These are phyloP conservation scores for Ramaria rubella DNA, from an alignment of 768 basidiomycete species.

Conservation along the genomic window DNA sequence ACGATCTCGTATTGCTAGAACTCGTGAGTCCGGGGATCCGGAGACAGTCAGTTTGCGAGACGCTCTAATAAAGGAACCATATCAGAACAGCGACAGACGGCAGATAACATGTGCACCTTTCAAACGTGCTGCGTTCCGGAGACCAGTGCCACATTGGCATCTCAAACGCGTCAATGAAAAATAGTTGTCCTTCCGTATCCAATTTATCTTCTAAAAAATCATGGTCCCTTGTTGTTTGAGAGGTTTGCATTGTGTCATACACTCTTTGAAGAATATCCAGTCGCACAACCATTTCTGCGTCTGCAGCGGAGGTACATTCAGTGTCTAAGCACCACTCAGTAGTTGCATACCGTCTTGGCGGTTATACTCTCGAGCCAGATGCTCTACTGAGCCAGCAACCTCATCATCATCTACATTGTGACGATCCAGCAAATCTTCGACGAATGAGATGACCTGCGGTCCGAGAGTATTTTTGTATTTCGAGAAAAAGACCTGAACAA, in stretches of 20 bases:
- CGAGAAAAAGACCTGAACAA: conserved; percentile 57
- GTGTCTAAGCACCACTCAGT: background rate
- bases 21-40: conserved; percentile 77
- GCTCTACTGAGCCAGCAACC: conserved; percentile 68
- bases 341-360: conserved; percentile 71
- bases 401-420: conserved; percentile 67
- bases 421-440: conserved; percentile 63
- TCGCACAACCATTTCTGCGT: conserved; percentile 80
- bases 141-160: conserved; percentile 97
- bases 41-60: conserved; percentile 57
- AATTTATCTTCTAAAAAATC: conserved; percentile 48
- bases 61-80: conserved; percentile 34
- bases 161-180: conserved; percentile 84
- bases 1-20: conserved; percentile 74
- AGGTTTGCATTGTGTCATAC: conserved; percentile 67
- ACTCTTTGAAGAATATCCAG: conserved; percentile 60
- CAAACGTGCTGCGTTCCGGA: conserved; percentile 77
- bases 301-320: conserved; percentile 28
- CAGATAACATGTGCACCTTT: conserved; percentile 48
- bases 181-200: conserved; percentile 76
- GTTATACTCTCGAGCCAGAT: conserved; percentile 80
- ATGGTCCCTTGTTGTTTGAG: conserved; percentile 41
- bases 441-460: conserved; percentile 63
- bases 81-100: conserved; percentile 1
- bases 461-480: conserved; percentile 86